Conservation (phyloP, 2,329 filamentous ascomycete species). For the Elsinoe batatas region DNA sequence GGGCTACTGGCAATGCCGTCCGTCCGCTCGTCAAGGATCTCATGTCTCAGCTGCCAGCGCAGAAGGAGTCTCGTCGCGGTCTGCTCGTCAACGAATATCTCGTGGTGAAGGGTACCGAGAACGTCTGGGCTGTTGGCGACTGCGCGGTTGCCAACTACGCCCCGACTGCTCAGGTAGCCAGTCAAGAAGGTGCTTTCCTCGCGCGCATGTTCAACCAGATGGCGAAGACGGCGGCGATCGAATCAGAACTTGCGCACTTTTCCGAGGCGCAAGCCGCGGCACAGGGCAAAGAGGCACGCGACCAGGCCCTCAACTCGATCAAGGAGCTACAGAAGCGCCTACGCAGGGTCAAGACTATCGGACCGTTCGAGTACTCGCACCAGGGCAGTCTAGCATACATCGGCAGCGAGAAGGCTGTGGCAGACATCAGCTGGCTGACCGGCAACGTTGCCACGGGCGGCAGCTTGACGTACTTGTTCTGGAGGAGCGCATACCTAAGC, state of each 20-base stretch:
- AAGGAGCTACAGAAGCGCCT: conserved; percentile 79
- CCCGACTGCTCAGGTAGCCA: conserved; percentile 90
- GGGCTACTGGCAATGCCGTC: conserved; percentile 94
- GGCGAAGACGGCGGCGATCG: conserved; percentile 82
- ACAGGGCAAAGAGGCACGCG: conserved; percentile 47
- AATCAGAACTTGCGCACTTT: conserved; percentile 63
- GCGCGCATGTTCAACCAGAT: conserved; percentile 97
- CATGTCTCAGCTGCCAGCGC: conserved; percentile 82
- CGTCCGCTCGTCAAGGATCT: conserved; percentile 84
- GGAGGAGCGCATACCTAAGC: conserved; percentile 93
- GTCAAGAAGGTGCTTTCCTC: conserved; percentile 91
- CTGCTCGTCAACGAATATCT: conserved; percentile 98
- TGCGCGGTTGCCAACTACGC: conserved; percentile 97
- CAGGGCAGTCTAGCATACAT: conserved; percentile 96
- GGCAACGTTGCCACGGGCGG: conserved; percentile 92
- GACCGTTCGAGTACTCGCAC: conserved; percentile 97
- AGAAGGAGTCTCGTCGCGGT: conserved; percentile 89
- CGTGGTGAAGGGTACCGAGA: conserved; percentile 90
- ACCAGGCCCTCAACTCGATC: conserved; percentile 58
- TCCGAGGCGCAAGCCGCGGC: conserved; percentile 51
- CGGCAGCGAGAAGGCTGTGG: conserved; percentile 93
- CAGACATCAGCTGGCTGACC: conserved; percentile 94
- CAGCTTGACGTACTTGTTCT: conserved; percentile 88
- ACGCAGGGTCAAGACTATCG: conserved; percentile 83
- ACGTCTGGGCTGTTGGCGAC: conserved; percentile 97